Evolutionary conservation across 495 filamentous ascomycete genomes (phyloP).

Genomic region (Penicillium atrosanguineum): DNA sequence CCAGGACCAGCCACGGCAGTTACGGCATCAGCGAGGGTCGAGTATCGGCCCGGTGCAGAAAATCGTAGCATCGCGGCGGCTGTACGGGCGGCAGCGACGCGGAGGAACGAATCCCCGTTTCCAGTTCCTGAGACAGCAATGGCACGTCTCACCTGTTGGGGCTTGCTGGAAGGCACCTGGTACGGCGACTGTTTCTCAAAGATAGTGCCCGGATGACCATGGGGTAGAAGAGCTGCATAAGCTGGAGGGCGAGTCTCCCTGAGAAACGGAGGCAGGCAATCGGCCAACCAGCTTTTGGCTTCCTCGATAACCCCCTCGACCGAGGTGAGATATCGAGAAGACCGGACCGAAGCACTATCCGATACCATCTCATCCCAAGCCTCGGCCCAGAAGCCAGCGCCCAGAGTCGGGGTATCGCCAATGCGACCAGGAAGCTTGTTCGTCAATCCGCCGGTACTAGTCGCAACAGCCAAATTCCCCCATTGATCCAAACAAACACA

Average conservation of each 20-base stretch:
- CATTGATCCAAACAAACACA: slow-evolving; percentile 73
- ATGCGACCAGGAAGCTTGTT: slow-evolving; percentile 85
- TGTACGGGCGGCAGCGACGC: slow-evolving; percentile 67
- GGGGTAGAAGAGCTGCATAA: slow-evolving; percentile 8
- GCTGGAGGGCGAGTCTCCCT: background rate
- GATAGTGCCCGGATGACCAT: background rate
- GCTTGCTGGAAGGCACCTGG: background rate
- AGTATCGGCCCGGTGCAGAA: slow-evolving; percentile 30
- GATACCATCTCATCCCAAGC: slow-evolving; percentile 58
- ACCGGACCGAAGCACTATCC: background rate
- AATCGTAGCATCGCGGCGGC: slow-evolving; percentile 73
- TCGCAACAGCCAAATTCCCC: slow-evolving; percentile 74
- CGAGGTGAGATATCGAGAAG: background rate
- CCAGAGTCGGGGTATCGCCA: slow-evolving; percentile 83
- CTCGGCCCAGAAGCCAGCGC: slow-evolving; percentile 90
- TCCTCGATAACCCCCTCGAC: background rate
- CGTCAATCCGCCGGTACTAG: slow-evolving; percentile 83
- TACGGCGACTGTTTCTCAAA: slow-evolving; percentile 1
- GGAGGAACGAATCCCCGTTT: slow-evolving; percentile 87
- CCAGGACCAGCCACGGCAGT: slow-evolving; percentile 62
- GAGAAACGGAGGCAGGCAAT: slow-evolving; percentile 49
- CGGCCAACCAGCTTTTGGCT: slow-evolving; percentile 31
- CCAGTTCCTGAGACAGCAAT: slow-evolving; percentile 82
- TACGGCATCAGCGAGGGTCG: slow-evolving; percentile 48
- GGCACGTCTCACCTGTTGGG: slow-evolving; percentile 31